Percentiles rank a stretch among this genome's conserved stretches.
Evolutionary conservation across 1,284 basidiomycete genomes (phyloP).

Genomic region (Thecaphora frezii): DNA sequence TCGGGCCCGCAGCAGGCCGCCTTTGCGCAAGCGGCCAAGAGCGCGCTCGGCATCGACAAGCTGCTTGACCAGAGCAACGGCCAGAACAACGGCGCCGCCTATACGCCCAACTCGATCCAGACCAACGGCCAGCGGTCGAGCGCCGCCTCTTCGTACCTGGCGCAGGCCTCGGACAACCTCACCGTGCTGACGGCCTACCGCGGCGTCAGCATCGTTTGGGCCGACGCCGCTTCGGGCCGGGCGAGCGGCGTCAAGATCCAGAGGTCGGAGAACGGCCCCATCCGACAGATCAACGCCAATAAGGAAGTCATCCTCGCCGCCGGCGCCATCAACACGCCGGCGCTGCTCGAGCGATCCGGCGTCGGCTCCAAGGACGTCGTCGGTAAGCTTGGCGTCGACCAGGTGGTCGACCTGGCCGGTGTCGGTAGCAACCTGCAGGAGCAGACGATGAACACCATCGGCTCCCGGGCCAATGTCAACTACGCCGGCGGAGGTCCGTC

Average conservation of each 20-base stretch:
- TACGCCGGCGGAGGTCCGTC: slow-evolving; percentile 40
- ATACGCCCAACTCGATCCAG: slow-evolving; percentile 61
- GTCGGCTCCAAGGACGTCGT: slow-evolving; percentile 59
- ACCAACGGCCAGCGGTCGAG: slow-evolving; percentile 40
- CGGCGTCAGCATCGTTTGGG: slow-evolving; percentile 53
- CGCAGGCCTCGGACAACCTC: slow-evolving; percentile 66
- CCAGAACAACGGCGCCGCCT: slow-evolving; percentile 65
- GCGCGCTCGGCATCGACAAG: slow-evolving; percentile 63
- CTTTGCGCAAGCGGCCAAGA: slow-evolving; percentile 64
- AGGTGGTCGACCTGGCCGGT: slow-evolving; percentile 55
- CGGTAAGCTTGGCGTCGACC: slow-evolving; percentile 48
- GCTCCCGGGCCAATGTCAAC: slow-evolving; percentile 24
- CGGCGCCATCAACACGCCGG: slow-evolving; percentile 61
- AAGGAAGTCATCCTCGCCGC: slow-evolving; percentile 61
- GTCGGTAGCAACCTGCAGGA: slow-evolving; percentile 61
- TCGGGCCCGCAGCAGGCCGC: slow-evolving; percentile 65
- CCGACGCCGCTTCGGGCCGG: slow-evolving; percentile 2
- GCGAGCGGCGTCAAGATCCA: slow-evolving; percentile 43
- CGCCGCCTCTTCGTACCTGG: slow-evolving; percentile 62
- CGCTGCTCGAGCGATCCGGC: slow-evolving; percentile 61
- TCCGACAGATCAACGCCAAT: slow-evolving; percentile 54
- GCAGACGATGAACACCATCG: slow-evolving; percentile 59
- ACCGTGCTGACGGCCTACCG: slow-evolving; percentile 62
- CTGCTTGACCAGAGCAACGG: slow-evolving; percentile 67
- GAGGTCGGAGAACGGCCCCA: slow-evolving; percentile 16